phyloP scores from a whole-genome alignment of 2,329 filamentous ascomycete species.

The Aspergillus flavus region DNA sequence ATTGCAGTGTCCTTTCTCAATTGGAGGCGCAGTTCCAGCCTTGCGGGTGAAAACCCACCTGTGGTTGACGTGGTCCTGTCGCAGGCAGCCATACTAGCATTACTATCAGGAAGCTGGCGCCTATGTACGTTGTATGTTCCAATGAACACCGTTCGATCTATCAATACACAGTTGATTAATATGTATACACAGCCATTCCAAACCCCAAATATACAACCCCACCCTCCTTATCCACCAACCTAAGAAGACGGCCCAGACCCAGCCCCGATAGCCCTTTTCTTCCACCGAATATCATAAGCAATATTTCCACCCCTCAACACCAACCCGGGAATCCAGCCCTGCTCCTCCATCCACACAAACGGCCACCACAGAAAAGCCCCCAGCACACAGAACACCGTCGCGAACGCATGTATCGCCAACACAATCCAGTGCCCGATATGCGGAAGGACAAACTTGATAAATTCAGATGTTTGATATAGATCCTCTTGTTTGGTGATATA shows the following conservation, averaged over 20 bases:
- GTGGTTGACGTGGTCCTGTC: neutral
- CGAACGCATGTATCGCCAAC: slow-evolving; percentile 65
- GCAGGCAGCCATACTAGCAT: neutral
- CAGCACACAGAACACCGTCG: slow-evolving; percentile 66
- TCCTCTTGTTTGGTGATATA: slow-evolving; percentile 79
- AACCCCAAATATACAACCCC: neutral
- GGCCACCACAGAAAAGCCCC: slow-evolving; percentile 57
- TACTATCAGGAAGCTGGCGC: neutral
- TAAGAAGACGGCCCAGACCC: neutral
- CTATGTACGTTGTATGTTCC: neutral
- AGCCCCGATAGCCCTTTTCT: neutral
- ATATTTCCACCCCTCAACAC: slow-evolving; percentile 29
- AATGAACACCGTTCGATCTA: neutral
- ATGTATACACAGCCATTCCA: neutral
- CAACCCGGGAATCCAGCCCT: slow-evolving; percentile 27
- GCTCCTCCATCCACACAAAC: slow-evolving; percentile 54
- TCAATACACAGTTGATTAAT: neutral
- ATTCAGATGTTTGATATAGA: slow-evolving; percentile 76
- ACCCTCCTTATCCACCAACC: too few relatives aligned
- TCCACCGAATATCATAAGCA: slow-evolving; percentile 23
- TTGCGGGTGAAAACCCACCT: neutral
- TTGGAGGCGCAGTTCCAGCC: neutral
- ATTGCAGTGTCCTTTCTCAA: neutral
- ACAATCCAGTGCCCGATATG: slow-evolving; percentile 60
- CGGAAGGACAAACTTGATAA: slow-evolving; percentile 70